Evolutionary conservation across 345 rosid species (phyloP).

Genomic region (Eucalyptus curtisii): DNA sequence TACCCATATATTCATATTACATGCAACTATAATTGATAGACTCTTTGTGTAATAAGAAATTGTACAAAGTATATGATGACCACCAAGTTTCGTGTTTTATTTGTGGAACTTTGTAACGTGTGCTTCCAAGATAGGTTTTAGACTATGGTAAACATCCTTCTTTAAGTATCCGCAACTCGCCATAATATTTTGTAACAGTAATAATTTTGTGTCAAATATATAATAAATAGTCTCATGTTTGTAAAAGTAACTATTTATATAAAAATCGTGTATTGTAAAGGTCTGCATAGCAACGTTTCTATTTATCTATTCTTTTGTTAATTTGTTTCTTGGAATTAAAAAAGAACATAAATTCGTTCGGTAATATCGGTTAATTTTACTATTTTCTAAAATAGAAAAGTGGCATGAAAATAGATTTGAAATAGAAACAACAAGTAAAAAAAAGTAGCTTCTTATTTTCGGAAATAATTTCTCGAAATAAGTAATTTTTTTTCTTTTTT

Average conservation of each 20-base stretch:
- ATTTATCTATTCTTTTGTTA: no score
- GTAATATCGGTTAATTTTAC: accelerated
- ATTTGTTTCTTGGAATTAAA: no score
- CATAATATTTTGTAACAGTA: background rate
- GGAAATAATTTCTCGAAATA: no score
- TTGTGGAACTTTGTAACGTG: background rate
- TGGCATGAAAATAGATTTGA: no score
- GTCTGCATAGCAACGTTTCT: accelerated
- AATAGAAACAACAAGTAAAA: no score
- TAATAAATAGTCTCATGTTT: background rate
- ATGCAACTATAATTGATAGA: background rate
- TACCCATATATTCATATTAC: background rate
- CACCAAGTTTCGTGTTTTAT: background rate
- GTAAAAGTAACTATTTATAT: background rate
- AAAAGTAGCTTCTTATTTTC: no score
- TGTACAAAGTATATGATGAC: background rate
- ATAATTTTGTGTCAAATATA: background rate
- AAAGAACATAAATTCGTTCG: no score
- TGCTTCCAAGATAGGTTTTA: background rate
- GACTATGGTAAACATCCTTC: background rate
- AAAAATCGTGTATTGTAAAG: background rate
- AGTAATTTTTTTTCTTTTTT: no score
- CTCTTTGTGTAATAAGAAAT: background rate
- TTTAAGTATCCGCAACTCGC: background rate
- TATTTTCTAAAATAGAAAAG: no score